phyloP scores from a whole-genome alignment of 2,329 filamentous ascomycete species.

The Arthrobotrys pseudoclavata region DNA sequence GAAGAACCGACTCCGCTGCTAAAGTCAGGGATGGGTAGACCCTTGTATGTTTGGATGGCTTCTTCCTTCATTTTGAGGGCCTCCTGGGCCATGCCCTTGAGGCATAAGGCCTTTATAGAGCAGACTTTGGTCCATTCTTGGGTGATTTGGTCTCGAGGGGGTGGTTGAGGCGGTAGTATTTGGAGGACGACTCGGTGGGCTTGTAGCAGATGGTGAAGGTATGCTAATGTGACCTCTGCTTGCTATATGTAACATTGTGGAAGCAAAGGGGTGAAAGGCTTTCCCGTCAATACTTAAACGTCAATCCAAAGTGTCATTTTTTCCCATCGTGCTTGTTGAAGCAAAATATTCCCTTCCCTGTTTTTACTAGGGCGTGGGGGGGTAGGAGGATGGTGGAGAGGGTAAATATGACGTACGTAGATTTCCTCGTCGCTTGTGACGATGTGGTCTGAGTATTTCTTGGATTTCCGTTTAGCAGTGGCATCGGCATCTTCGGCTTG shows the following conservation, averaged over 20 bases:
- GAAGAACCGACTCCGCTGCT: slow-evolving; percentile 50
- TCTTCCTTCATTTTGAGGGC: slow-evolving; percentile 51
- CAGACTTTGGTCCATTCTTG: slow-evolving; percentile 60
- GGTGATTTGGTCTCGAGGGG: slow-evolving; percentile 49
- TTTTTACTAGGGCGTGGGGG: too few relatives aligned
- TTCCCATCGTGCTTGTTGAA: background rate
- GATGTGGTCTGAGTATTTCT: slow-evolving; percentile 39
- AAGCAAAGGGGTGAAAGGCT: slow-evolving; percentile 44
- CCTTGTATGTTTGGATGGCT: slow-evolving; percentile 53
- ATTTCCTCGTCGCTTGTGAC: slow-evolving; percentile 54
- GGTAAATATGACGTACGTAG: slow-evolving; percentile 48
- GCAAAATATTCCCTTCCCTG: background rate
- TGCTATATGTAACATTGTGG: slow-evolving; percentile 40
- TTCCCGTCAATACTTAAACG: slow-evolving; percentile 51
- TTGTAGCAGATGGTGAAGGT: slow-evolving; percentile 56
- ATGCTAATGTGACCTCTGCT: slow-evolving; percentile 58
- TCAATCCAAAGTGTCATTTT: slow-evolving; percentile 26
- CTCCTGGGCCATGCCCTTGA: slow-evolving; percentile 57
- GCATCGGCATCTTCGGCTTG: slow-evolving; percentile 32
- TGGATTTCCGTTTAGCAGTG: slow-evolving; percentile 47
- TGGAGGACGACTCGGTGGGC: slow-evolving; percentile 52
- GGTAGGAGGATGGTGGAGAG: background rate
- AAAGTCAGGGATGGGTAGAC: slow-evolving; percentile 51
- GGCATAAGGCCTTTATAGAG: slow-evolving; percentile 54
- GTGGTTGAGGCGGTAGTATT: slow-evolving; percentile 39